Evolutionary conservation across 805 yeast species (phyloP).

Genomic region (Alloascoidea africana): DNA sequence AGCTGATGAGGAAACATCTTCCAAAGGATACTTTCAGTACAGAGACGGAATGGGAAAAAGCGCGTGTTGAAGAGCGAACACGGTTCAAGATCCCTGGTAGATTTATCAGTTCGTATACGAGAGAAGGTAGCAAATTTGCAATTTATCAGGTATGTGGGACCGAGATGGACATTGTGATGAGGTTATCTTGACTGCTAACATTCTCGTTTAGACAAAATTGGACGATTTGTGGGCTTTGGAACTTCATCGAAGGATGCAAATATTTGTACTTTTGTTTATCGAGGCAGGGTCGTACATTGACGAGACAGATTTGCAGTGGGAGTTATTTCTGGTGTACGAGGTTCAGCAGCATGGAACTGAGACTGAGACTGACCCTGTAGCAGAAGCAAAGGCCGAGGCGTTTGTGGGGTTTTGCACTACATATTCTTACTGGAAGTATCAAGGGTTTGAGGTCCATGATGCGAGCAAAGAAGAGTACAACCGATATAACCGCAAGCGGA

Average conservation of each 20-base stretch:
- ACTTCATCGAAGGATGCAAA: constrained; percentile 57
- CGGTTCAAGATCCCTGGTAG: constrained; percentile 27
- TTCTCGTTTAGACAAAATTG: constrained; percentile 22
- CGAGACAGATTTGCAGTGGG: constrained; percentile 65
- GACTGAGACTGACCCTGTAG: constrained; percentile 1
- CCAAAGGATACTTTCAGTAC: constrained; percentile 51
- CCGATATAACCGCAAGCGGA: constrained; percentile 41
- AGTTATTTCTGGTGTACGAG: constrained; percentile 41
- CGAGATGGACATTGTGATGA: constrained; percentile 5
- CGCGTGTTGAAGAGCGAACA: constrained; percentile 31
- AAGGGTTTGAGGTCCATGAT: constrained; percentile 37
- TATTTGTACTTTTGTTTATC: constrained; percentile 69
- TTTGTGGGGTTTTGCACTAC: constrained; percentile 74
- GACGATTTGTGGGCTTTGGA: constrained; percentile 26
- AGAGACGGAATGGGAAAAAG: constrained; percentile 53
- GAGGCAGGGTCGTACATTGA: constrained; percentile 93
- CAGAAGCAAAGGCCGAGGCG: constrained; percentile 14
- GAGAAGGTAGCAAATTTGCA: constrained; percentile 25
- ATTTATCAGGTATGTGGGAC: constrained; percentile 29
- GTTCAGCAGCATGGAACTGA: constrained; percentile 13
- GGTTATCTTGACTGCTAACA: too few relatives aligned
- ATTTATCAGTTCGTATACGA: constrained; percentile 18
- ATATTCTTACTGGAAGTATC: constrained; percentile 71
- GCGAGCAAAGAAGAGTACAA: constrained; percentile 15
- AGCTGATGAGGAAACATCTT: constrained; percentile 36